Evolutionary conservation across 225 moss, liverwort and hornwort genomes (phyloP).

Genomic region (Straminergon stramineum): DNA sequence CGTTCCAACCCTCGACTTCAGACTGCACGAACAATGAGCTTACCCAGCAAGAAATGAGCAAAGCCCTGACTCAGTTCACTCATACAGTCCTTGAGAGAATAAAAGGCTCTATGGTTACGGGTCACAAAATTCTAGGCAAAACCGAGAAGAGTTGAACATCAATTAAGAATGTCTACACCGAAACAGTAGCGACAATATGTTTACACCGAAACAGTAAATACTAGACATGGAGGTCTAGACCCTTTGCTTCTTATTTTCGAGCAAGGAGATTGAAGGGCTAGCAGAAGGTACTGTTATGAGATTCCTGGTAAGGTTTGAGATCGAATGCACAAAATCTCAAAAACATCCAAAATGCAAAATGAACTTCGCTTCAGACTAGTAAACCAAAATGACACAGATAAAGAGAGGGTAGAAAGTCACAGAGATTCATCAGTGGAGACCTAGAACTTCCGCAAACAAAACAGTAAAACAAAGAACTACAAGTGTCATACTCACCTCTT

Average conservation of each 20-base stretch:
- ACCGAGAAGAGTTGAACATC: neutral
- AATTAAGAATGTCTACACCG: neutral
- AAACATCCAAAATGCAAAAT: neutral
- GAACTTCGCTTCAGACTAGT: neutral
- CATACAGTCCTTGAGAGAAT: neutral
- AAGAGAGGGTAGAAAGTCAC: neutral
- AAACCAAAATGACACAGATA: neutral
- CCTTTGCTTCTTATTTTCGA: neutral
- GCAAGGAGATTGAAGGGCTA: neutral
- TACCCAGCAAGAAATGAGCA: neutral
- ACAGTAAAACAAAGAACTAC: neutral
- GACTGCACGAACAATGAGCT: neutral
- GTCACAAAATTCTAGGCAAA: neutral
- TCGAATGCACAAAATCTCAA: neutral
- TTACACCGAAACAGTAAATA: neutral
- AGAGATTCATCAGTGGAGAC: neutral
- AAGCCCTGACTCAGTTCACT: neutral
- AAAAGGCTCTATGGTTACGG: neutral
- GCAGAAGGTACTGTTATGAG: neutral
- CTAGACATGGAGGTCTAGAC: neutral
- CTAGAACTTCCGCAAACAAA: neutral
- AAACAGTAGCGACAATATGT: neutral
- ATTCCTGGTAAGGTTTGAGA: neutral
- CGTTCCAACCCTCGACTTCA: neutral
- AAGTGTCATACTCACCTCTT: neutral